Evolutionary conservation across 2,329 filamentous ascomycete genomes (phyloP), one percentile per base, ranked within the genome.

Genomic region (Elsinoe ampelina): DNA sequence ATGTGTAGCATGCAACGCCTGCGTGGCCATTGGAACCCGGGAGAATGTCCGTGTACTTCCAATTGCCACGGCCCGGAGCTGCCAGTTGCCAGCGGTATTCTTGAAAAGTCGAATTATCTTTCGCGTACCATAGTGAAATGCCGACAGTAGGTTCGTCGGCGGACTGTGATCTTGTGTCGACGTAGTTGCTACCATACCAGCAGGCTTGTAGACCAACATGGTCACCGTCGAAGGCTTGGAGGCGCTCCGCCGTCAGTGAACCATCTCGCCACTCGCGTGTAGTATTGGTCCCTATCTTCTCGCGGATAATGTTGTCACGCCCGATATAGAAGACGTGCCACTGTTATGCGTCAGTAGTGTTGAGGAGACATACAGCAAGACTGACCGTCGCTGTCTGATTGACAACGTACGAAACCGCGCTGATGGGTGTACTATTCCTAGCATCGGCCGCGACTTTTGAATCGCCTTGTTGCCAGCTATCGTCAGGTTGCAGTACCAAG

Each of bases 1-100:
- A 75, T 15, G 66, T 70, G 58, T 73, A 75, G 58, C 73, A 75
- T 1, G 70, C 73, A 2, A 75, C 71, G 13, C 73, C 73, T 1
- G 70, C 73, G 54, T 75, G 73, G 3, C 68, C 71, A 54, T 75
- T 74, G 20, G 68, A 63, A 8, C 71, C 70, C 22, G 22, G 22
- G 6, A 26, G 6, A 26, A 26, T 26, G 22, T 26, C 22, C 6
- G 22, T 3, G 22, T 26, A 26, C 6, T 3, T 6, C 22, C 22
- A 26, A 26, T 26, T 6, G 22, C 22, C 22, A 3, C 22, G 22
- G 22, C 22, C 22, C 6, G 22, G 22, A 26, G 22, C 22, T 6
- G 22, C 22, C 7, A 68, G 67, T 34, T 70, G 68, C 72, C 73
- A 76, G 1, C 67, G 69, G 32, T 70, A 68, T 57, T 74, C 71